These are phyloP conservation scores for Ganoderma sinense DNA, from an alignment of 1,284 basidiomycete species.

Conservation along the genomic window DNA sequence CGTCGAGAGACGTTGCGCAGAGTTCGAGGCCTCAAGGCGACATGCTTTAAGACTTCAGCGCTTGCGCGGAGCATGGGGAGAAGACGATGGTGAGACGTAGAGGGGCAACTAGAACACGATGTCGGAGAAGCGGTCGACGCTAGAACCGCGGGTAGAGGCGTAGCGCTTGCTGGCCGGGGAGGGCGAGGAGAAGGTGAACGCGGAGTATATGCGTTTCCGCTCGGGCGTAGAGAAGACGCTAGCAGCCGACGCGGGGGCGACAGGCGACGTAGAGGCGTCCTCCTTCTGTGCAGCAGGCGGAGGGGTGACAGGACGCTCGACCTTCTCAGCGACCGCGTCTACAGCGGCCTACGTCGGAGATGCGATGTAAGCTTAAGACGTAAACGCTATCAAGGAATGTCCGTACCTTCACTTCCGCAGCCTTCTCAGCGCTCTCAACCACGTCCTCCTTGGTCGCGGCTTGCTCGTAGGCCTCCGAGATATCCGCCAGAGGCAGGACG, in stretches of 20 bases:
- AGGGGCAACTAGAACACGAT: conserved; percentile 16
- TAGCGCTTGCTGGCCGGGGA: conserved; percentile 64
- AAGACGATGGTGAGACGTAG: neutral
- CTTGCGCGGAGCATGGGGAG: neutral
- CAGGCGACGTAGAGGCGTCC: conserved; percentile 15
- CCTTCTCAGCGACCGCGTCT: conserved; percentile 8
- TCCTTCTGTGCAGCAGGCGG: conserved; percentile 13
- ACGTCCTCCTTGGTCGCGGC: conserved; percentile 26
- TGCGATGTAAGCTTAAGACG: neutral
- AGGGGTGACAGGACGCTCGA: conserved; percentile 23
- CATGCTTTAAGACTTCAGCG: neutral
- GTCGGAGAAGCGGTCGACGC: conserved; percentile 37
- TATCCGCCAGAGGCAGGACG: conserved; percentile 68
- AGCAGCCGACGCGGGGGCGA: neutral
- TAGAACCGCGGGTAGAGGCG: conserved; percentile 34
- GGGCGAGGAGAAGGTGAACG: conserved; percentile 79
- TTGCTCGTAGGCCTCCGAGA: conserved; percentile 60
- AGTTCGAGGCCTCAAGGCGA: neutral
- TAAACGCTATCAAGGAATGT: neutral
- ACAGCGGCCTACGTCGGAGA: conserved; percentile 1
- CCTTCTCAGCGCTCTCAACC: conserved; percentile 4
- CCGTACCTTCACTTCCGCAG: conserved; percentile 19
- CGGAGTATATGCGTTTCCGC: conserved; percentile 71
- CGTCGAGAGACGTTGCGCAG: neutral
- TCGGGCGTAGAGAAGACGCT: conserved; percentile 70